Conservation (phyloP, 2,329 filamentous ascomycete species). For the Fusarium verrucosum region DNA sequence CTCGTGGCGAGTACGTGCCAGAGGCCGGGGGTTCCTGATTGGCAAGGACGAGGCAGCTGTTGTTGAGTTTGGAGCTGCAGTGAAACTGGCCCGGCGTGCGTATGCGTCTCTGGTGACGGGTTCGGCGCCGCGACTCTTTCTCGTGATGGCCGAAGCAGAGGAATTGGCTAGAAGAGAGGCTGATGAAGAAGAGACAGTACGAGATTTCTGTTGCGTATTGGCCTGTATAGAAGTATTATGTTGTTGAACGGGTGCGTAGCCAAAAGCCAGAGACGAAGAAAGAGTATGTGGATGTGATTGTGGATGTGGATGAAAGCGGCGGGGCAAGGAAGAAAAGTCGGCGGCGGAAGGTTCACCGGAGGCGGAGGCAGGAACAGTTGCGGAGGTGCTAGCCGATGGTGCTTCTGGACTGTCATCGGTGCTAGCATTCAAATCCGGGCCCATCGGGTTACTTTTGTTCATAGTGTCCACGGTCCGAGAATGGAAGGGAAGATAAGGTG, state of each 20-base stretch:
- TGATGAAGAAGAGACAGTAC: slow-evolving; percentile 40
- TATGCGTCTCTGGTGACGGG: slow-evolving; percentile 66
- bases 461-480: slow-evolving; percentile 38
- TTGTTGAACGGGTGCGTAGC: slow-evolving; percentile 20
- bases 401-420: slow-evolving; percentile 38
- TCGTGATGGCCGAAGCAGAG: slow-evolving; percentile 56
- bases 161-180: slow-evolving; percentile 53
- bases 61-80: slow-evolving; percentile 61
- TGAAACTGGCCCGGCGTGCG: slow-evolving; percentile 69
- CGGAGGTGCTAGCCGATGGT: slow-evolving; percentile 40
- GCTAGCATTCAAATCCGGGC: slow-evolving; percentile 37
- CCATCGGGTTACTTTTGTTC: slow-evolving; percentile 37
- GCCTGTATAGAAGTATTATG: slow-evolving; percentile 21
- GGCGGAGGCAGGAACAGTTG: no score
- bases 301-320: slow-evolving; percentile 26
- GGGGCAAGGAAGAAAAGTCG: slow-evolving; percentile 42
- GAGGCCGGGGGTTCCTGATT: slow-evolving; percentile 54
- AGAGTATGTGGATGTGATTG: slow-evolving; percentile 27
- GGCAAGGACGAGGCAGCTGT: slow-evolving; percentile 14
- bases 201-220: slow-evolving; percentile 29
- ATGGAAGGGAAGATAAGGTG: no score
- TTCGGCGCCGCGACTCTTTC: slow-evolving; percentile 68
- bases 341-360: slow-evolving; percentile 40
- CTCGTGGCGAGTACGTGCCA: slow-evolving; percentile 55
- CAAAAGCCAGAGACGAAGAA: slow-evolving; percentile 21